Conservation (phyloP, 208 protist species). For the Trichomonas tenax region DNA sequence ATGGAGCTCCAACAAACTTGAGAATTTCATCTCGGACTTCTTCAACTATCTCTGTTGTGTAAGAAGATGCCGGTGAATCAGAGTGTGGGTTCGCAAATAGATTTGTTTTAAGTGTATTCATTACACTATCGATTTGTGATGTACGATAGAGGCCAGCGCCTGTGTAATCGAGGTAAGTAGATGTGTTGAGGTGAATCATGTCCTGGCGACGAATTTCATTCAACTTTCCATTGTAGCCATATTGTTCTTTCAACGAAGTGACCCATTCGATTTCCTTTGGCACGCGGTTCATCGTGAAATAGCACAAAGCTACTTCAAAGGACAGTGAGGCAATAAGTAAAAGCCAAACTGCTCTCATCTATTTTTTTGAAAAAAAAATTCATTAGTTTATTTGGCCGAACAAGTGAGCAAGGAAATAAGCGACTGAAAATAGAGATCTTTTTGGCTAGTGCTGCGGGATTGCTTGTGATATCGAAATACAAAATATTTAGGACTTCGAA, state of each 20-base stretch:
- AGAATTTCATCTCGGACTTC: not conserved
- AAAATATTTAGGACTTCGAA: too few relatives aligned
- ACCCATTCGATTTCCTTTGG: not conserved
- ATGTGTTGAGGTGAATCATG: not conserved
- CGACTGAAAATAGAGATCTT: too few relatives aligned
- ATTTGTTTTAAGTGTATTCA: not conserved
- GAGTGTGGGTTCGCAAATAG: slow-evolving; percentile 6
- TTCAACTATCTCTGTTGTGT: not conserved
- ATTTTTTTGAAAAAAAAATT: too few relatives aligned
- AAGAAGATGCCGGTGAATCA: not conserved
- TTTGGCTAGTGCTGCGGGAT: too few relatives aligned
- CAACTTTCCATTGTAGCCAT: not conserved
- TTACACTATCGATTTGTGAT: not conserved
- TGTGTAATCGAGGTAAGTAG: not conserved
- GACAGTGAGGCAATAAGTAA: not conserved
- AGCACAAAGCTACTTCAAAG: not conserved
- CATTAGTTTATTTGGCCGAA: too few relatives aligned
- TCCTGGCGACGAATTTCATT: not conserved
- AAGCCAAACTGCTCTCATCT: not conserved
- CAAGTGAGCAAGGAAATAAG: too few relatives aligned
- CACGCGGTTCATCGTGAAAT: not conserved
- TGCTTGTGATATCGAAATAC: too few relatives aligned
- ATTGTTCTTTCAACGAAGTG: not conserved
- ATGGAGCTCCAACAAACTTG: not conserved
- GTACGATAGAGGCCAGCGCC: not conserved